These are phyloP conservation scores for Phoma herbarum DNA, from an alignment of 2,329 filamentous ascomycete species.

Conservation along the genomic window DNA sequence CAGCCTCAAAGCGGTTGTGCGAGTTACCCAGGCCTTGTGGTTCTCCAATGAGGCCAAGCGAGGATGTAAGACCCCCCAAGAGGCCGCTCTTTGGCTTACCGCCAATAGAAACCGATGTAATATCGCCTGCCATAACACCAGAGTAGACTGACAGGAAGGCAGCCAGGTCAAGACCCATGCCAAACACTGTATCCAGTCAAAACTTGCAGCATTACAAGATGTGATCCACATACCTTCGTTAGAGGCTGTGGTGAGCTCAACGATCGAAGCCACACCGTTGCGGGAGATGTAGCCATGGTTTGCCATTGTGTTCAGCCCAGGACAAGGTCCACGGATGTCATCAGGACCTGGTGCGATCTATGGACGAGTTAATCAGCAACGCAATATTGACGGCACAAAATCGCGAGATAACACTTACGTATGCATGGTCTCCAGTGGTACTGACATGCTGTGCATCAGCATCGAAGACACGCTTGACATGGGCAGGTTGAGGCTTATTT, in stretches of 20 bases:
- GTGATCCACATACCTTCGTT: neutral
- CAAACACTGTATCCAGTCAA: conserved; percentile 34
- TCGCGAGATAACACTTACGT: conserved; percentile 8
- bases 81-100: conserved; percentile 46
- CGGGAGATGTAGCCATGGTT: conserved; percentile 9
- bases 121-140: conserved; percentile 42
- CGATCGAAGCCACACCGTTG: neutral
- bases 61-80: conserved; percentile 27
- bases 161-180: conserved; percentile 47
- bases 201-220: neutral
- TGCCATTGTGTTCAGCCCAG: conserved; percentile 5
- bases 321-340: conserved; percentile 4
- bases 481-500: conserved; percentile 10
- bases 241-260: conserved; percentile 2
- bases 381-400: neutral
- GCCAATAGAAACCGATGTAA: conserved; percentile 61
- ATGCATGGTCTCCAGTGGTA: conserved; percentile 23
- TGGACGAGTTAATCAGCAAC: neutral
- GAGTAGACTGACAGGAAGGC: conserved; percentile 46
- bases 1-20: conserved; percentile 50
- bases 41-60: conserved; percentile 28
- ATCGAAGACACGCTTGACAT: conserved; percentile 20
- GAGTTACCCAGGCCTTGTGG: conserved; percentile 37
- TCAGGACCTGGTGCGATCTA: neutral
- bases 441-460: conserved; percentile 27